These are phyloP conservation scores for Hamiltosporidium tvaerminnensis DNA, from an alignment of 371 early-diverging fungal genomes.

Conservation along the genomic window DNA sequence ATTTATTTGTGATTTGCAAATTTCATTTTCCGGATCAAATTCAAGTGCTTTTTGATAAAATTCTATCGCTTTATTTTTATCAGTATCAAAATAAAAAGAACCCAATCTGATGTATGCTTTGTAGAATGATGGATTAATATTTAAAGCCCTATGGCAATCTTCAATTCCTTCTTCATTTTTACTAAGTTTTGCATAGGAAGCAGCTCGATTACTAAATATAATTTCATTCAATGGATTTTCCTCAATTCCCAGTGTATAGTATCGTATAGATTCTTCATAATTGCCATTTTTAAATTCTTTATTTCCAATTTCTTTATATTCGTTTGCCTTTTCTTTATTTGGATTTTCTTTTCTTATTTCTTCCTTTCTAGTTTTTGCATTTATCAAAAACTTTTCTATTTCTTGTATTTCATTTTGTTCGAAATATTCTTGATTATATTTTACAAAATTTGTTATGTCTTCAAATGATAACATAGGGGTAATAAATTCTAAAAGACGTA, in stretches of 20 bases:
- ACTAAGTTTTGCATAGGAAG: slow-evolving; percentile 15
- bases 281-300: slow-evolving; percentile 18
- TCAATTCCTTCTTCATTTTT: slow-evolving; percentile 18
- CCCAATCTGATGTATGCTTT: slow-evolving; percentile 28
- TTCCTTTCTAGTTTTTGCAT: not conserved
- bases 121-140: slow-evolving; percentile 10
- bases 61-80: slow-evolving; percentile 7
- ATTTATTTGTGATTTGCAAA: too few relatives aligned
- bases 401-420: too few relatives aligned
- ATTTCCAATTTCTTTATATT: slow-evolving; percentile 25
- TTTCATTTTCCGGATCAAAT: not conserved
- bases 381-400: too few relatives aligned
- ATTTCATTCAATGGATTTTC: not conserved
- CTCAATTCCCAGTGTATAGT: slow-evolving; percentile 16
- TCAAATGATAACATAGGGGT: too few relatives aligned
- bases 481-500: too few relatives aligned
- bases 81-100: slow-evolving; percentile 12
- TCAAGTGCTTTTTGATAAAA: slow-evolving; percentile 11
- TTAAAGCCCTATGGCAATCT: slow-evolving; percentile 20
- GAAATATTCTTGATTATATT: too few relatives aligned
- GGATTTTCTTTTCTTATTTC: not conserved
- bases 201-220: slow-evolving; percentile 23
- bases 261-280: slow-evolving; percentile 8
- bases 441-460: too few relatives aligned
- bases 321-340: slow-evolving; percentile 3